These are phyloP conservation scores for Microdochium nivale DNA, from an alignment of 2,329 filamentous ascomycete species.

Conservation along the genomic window DNA sequence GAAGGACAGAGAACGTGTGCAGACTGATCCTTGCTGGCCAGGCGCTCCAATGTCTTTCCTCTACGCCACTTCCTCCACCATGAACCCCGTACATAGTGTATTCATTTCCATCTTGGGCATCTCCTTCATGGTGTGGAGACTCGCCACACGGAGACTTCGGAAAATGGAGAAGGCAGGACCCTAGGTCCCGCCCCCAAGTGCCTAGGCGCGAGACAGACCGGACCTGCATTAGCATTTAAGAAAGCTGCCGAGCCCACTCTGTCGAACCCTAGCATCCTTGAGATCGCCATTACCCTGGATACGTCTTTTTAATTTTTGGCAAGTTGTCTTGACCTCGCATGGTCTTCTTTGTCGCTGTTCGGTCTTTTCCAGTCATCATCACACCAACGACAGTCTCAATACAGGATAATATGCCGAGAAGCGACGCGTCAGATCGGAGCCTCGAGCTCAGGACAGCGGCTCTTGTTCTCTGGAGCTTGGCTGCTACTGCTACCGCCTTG, in stretches of 20 bases:
- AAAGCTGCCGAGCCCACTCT: background rate
- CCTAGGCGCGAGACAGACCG: background rate
- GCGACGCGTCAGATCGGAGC: background rate
- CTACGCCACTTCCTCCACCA: too few species aligned
- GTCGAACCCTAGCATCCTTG: background rate
- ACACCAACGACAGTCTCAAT: background rate
- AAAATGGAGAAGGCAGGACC: background rate
- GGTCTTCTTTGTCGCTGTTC: background rate
- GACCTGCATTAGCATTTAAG: constrained; percentile 1
- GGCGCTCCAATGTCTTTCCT: too few species aligned
- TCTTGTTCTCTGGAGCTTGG: background rate
- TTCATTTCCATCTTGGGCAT: too few species aligned
- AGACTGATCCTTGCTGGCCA: too few species aligned
- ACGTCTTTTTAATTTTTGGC: background rate
- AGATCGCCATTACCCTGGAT: background rate
- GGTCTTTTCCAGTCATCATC: background rate
- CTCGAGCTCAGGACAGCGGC: background rate
- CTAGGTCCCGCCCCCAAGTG: too few species aligned
- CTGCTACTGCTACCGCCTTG: background rate
- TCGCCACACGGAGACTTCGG: too few species aligned
- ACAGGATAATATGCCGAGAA: background rate
- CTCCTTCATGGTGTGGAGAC: too few species aligned
- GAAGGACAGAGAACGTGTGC: too few species aligned
- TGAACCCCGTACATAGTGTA: too few species aligned
- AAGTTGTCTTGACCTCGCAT: background rate